Percentiles rank a stretch among this genome's conserved stretches.
Conservation (phyloP, 257 asterid species). For the Ehretia macrophylla region DNA sequence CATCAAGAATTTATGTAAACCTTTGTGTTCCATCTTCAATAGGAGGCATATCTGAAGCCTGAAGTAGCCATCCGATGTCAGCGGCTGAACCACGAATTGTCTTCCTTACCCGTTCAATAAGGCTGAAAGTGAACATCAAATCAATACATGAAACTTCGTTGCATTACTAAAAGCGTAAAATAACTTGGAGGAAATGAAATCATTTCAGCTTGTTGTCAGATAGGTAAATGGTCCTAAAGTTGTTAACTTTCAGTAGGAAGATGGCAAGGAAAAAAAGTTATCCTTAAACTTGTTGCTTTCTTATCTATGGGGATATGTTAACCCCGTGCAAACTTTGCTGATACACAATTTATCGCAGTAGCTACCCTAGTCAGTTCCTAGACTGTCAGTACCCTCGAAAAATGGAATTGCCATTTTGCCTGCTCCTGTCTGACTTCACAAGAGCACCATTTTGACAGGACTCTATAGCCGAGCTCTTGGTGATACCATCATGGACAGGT, state of each 20-base stretch:
- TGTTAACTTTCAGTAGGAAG: not conserved
- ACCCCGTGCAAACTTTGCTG: not conserved
- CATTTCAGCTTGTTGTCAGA: not conserved
- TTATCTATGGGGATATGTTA: not conserved
- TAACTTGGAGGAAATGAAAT: not conserved
- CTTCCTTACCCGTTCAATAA: constrained; percentile 57
- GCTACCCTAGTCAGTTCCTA: not conserved
- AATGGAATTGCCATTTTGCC: constrained; percentile 52
- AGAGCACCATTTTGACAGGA: constrained; percentile 33
- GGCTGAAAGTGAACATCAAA: constrained; percentile 17
- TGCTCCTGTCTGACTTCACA: constrained; percentile 34
- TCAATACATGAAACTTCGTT: not conserved
- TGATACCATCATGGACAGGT: constrained; percentile 43
- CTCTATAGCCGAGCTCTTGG: constrained; percentile 31
- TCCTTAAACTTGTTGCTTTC: not conserved
- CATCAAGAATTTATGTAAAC: constrained; percentile 71
- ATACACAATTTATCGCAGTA: not conserved
- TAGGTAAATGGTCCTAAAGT: not conserved
- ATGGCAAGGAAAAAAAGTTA: not conserved
- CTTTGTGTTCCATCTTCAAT: constrained; percentile 86
- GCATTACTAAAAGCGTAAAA: not conserved
- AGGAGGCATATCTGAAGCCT: constrained; percentile 73
- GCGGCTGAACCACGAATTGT: constrained; percentile 97
- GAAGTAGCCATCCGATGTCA: constrained; percentile 95
- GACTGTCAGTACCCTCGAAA: constrained; percentile 63